Conservation (phyloP, 768 basidiomycete genomes). For the Lactarius sanguifluus region DNA sequence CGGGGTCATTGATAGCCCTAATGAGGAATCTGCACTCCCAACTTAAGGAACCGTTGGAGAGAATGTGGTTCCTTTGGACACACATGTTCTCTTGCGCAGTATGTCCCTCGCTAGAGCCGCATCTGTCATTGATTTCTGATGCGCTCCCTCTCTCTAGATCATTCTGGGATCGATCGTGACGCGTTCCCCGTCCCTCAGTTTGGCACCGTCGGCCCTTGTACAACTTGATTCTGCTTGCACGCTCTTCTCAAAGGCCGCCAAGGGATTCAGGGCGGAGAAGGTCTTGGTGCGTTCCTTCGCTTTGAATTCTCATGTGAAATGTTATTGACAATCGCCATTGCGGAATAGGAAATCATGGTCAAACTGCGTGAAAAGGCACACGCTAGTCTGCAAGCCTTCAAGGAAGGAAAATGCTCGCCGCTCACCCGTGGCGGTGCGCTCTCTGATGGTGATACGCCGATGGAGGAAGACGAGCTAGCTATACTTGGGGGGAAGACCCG, state of each 20-base stretch:
- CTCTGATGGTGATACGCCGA: slow-evolving; percentile 42
- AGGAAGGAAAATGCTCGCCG: slow-evolving; percentile 54
- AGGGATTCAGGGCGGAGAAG: slow-evolving; percentile 60
- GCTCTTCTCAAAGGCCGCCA: slow-evolving; percentile 67
- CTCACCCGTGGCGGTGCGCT: slow-evolving; percentile 39
- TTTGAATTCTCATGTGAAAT: background rate
- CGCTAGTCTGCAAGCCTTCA: slow-evolving; percentile 59
- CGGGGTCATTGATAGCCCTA: slow-evolving; percentile 64
- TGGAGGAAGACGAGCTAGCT: slow-evolving; percentile 60
- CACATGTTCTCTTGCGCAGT: slow-evolving; percentile 74
- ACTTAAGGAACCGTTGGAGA: slow-evolving; percentile 62
- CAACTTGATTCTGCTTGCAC: slow-evolving; percentile 76
- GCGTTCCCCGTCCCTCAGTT: slow-evolving; percentile 74
- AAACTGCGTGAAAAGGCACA: slow-evolving; percentile 65
- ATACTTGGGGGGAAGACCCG: slow-evolving; percentile 64
- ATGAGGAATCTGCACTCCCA: slow-evolving; percentile 64
- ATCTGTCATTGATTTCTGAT: background rate
- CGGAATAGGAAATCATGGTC: slow-evolving; percentile 58
- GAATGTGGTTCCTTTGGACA: slow-evolving; percentile 72
- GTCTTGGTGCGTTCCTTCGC: slow-evolving; percentile 50
- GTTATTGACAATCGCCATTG: background rate
- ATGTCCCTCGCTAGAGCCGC: slow-evolving; percentile 31
- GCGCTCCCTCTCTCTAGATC: slow-evolving; percentile 44
- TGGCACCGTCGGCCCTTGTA: slow-evolving; percentile 70
- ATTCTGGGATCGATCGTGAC: slow-evolving; percentile 75